Conservation (phyloP, 257 asterid species). For the Apocynum venetum region DNA sequence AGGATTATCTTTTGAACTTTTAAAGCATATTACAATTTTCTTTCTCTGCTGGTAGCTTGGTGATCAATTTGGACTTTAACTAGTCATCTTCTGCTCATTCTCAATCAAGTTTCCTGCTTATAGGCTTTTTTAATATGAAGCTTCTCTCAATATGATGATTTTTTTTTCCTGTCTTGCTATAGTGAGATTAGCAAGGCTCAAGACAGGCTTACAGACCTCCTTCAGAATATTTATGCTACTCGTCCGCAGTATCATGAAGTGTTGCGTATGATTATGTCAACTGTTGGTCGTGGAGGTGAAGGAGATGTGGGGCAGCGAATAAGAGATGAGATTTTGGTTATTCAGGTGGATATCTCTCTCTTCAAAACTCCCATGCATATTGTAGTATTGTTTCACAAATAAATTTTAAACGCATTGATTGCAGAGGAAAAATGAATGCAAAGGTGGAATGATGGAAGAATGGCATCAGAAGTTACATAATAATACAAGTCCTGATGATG, state of each 20-base stretch:
- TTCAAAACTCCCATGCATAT: not conserved
- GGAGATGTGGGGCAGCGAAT: constrained; percentile 99
- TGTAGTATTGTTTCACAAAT: constrained; percentile 1
- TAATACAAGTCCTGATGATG: constrained; percentile 99
- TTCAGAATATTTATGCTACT: constrained; percentile 58
- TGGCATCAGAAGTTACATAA: constrained; percentile 99
- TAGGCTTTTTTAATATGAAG: not conserved
- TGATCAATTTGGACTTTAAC: not conserved
- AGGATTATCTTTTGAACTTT: not conserved
- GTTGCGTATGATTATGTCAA: constrained; percentile 86
- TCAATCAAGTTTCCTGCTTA: constrained; percentile 2
- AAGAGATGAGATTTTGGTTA: constrained; percentile 94
- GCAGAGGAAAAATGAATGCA: constrained; percentile 89
- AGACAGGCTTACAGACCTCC: constrained; percentile 88
- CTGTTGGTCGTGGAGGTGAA: constrained; percentile 99
- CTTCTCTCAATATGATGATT: not conserved
- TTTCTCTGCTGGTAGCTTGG: not conserved
- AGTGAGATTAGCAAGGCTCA: constrained; percentile 99
- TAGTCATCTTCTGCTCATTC: not conserved
- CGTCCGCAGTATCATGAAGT: constrained; percentile 72
- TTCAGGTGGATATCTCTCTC: constrained; percentile 53
- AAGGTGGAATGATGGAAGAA: constrained; percentile 98
- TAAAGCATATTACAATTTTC: not conserved
- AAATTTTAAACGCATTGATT: constrained; percentile 19
- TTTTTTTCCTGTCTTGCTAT: constrained; percentile 25